phyloP scores from a whole-genome alignment of 192 early-diverging fungal species.

The Glomus cerebriforme region DNA sequence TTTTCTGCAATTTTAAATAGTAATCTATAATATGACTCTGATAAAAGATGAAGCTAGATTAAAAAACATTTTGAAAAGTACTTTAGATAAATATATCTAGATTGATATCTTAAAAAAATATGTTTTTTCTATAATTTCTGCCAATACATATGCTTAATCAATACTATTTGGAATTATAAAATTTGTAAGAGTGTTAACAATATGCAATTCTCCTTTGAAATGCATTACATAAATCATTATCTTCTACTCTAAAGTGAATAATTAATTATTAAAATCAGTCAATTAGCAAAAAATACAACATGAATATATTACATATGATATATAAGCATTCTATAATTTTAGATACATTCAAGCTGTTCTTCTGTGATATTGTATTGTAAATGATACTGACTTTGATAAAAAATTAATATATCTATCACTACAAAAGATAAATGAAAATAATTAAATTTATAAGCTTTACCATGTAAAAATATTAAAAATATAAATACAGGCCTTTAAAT shows the following conservation, averaged over 20 bases:
- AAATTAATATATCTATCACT: no score
- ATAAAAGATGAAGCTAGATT: no score
- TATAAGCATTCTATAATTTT: conserved; percentile 27
- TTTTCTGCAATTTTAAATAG: no score
- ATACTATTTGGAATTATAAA: conserved; percentile 14
- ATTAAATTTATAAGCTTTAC: no score
- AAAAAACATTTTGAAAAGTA: no score
- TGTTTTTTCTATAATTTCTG: conserved; percentile 17
- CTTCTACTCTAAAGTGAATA: conserved; percentile 19
- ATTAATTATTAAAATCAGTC: conserved; percentile 23
- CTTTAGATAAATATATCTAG: no score
- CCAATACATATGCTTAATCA: conserved; percentile 16
- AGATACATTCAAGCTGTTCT: conserved; percentile 17
- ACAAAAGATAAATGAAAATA: no score
- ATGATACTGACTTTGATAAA: not conserved
- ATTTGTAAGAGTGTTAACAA: conserved; percentile 24
- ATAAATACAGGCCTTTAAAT: no score
- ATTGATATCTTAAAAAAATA: no score
- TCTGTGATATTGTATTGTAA: conserved; percentile 8
- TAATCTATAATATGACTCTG: no score
- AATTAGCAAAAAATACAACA: no score
- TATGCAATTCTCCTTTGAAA: conserved; percentile 24
- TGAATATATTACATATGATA: conserved; percentile 14
- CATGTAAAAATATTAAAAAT: no score
- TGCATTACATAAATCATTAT: conserved; percentile 20